Conservation (phyloP, 768 basidiomycete species). For the Agaricus subrufescens region DNA sequence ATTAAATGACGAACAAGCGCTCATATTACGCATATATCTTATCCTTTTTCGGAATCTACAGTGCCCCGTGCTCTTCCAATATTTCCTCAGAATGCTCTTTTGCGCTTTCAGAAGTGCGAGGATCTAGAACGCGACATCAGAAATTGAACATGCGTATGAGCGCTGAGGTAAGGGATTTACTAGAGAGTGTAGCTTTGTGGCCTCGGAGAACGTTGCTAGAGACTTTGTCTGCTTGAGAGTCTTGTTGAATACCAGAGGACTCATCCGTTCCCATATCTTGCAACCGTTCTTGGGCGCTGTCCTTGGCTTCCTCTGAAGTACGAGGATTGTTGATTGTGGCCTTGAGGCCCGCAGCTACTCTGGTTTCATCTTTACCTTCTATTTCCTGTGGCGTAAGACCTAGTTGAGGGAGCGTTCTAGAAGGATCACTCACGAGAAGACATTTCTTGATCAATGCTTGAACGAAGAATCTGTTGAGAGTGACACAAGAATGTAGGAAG, state of each 20-base stretch:
- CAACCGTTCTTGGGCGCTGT: constrained; percentile 41
- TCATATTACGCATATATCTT: too few species aligned
- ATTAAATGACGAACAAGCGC: too few species aligned
- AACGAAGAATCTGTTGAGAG: too few species aligned
- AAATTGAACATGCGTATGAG: neutral
- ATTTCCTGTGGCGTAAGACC: neutral
- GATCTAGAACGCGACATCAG: constrained; percentile 7
- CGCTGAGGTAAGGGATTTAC: constrained; percentile 12
- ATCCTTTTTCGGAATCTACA: neutral
- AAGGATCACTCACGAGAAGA: neutral
- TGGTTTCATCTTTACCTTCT: constrained; percentile 13
- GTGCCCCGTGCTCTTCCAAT: constrained; percentile 13
- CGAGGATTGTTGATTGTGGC: constrained; percentile 56
- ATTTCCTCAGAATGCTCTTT: constrained; percentile 14
- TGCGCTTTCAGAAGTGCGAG: constrained; percentile 14
- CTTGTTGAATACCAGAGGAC: neutral
- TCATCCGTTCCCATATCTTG: constrained; percentile 23
- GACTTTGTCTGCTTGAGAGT: neutral
- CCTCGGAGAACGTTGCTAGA: constrained; percentile 20
- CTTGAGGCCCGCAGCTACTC: constrained; percentile 45
- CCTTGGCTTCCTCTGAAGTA: constrained; percentile 51
- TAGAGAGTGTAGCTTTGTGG: constrained; percentile 25
- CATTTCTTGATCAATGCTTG: too few species aligned
- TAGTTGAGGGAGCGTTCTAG: neutral
- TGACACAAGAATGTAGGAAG: too few species aligned